Evolutionary conservation across 169 alveolate species (phyloP).

Genomic region (Plasmodium sp.): DNA sequence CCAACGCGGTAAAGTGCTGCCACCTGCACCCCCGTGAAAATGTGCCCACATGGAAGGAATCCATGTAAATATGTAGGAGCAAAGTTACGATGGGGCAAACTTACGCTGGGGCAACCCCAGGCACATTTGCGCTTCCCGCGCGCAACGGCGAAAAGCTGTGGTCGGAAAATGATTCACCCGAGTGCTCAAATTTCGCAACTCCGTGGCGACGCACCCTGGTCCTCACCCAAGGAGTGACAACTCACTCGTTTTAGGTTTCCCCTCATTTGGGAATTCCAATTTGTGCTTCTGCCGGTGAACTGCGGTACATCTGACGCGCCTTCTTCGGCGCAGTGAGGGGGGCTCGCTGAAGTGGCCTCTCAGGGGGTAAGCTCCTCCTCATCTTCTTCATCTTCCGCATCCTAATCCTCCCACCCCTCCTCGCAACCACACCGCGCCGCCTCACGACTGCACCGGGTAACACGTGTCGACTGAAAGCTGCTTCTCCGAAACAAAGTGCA

Average conservation of each 20-base stretch:
- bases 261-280: background rate
- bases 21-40: background rate
- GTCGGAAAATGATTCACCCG: background rate
- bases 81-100: background rate
- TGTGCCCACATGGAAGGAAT: background rate
- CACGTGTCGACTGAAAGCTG: constrained; percentile 9
- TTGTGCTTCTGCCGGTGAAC: background rate
- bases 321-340: background rate
- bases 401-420: background rate
- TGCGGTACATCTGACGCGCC: background rate
- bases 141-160: background rate
- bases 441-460: constrained; percentile 15
- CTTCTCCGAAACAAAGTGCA: constrained; percentile 70
- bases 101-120: background rate
- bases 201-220: background rate
- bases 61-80: background rate
- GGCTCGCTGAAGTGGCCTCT: background rate
- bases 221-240: background rate
- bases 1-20: background rate
- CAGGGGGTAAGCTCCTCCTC: background rate
- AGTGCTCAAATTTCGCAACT: background rate
- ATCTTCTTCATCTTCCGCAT: too few relatives aligned
- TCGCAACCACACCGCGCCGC: background rate
- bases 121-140: background rate
- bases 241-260: background rate